Base-by-base conservation (phyloP, 768 basidiomycete genomes). In the Leucosporidium yakuticum region DNA sequence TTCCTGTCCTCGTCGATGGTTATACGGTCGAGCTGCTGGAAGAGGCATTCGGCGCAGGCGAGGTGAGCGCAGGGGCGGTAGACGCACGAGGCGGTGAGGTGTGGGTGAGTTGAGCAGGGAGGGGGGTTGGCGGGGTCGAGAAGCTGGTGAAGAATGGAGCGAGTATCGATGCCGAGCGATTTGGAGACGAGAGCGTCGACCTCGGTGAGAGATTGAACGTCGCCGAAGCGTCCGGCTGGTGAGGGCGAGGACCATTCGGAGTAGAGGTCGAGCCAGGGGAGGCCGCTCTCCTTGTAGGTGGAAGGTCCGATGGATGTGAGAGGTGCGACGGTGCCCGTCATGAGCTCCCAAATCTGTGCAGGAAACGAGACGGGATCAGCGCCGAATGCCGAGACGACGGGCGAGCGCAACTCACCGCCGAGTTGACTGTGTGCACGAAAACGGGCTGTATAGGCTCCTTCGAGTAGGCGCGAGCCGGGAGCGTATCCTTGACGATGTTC, bases 201-300 rank as follows among this genome's bases (percentile, higher is more conserved):
- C 20, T 60, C 11, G 27, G 59, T 25, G 44, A 60, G 20, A 17
- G 39, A 47, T 2, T 32, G 57, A n/a, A 44, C 57, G 57, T 44
- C 39, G 36, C n/a, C 36, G 57, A 58, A 59, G 11, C 47, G 58
- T 1, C 58, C 58, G 39, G 58, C 58, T 17, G 47, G 39, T 2
- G n/a, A 44, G n/a, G 58, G 47, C 39, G 58, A 21, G 4, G 59
- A 27, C 17, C 44, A 19, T 21, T 60, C 59, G 44, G 39, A 29
- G 59, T 48, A 60, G 59, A 60, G 44, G 44, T 47, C n/a, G 59
- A 60, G 29, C 59, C 59, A 60, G 25, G 59, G 59, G 59, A 47
- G 27, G 36, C 25, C 6, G 59, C 29, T 48, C 9, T 17, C 17
- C 7, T 15, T 21, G 58, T 59, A 59, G 39, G 58, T 59, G 15